phyloP scores from a whole-genome alignment of 192 early-diverging fungal genomes.

The Backusella liffmaniae region DNA sequence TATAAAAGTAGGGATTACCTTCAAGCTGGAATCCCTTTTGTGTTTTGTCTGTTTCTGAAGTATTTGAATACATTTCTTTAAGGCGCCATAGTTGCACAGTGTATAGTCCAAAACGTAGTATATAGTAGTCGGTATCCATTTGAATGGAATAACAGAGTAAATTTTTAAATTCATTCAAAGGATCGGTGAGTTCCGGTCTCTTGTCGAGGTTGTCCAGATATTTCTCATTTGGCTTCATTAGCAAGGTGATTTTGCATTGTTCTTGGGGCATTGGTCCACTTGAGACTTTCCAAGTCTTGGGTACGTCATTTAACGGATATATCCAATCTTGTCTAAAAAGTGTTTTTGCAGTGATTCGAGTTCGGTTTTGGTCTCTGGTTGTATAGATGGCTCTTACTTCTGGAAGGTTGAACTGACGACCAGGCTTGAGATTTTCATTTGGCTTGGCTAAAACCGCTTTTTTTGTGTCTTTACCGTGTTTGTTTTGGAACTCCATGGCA shows the following conservation, averaged over 20 bases:
- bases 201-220: background rate
- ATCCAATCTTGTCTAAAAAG: background rate
- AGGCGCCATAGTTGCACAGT: conserved; percentile 5
- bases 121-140: background rate
- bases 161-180: background rate
- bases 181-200: background rate
- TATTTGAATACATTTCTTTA: background rate
- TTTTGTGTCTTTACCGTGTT: background rate
- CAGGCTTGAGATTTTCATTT: background rate
- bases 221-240: background rate
- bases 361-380: background rate
- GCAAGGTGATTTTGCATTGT: background rate
- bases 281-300: background rate
- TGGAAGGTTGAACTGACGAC: background rate
- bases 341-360: background rate
- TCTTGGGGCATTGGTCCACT: background rate
- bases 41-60: background rate
- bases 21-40: background rate
- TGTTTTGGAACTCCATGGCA: background rate
- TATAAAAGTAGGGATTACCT: background rate
- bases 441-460: too few species aligned
- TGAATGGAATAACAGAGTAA: background rate
- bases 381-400: background rate
- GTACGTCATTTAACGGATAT: background rate
- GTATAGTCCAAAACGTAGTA: background rate